Percentiles rank a stretch among this genome's conserved stretches.
phyloP scores from a whole-genome alignment of 2,329 filamentous ascomycete species.

The Sarocladium kiliense region DNA sequence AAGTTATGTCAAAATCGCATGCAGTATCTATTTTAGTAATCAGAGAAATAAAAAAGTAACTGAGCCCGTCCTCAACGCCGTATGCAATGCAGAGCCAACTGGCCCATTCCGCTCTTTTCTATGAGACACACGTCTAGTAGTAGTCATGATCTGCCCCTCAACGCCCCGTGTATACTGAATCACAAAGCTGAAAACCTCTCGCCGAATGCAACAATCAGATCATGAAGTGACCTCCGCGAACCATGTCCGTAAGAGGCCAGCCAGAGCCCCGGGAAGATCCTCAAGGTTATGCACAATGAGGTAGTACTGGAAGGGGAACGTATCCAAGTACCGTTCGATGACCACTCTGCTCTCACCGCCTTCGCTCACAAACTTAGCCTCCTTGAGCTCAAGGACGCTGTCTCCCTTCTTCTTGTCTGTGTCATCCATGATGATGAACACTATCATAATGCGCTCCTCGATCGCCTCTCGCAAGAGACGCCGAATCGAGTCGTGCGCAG shows the following conservation, averaged over 20 bases:
- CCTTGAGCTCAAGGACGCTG: slow-evolving; percentile 82
- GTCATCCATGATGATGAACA: slow-evolving; percentile 93
- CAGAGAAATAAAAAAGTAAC: not conserved
- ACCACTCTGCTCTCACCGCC: slow-evolving; percentile 62
- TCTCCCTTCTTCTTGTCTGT: slow-evolving; percentile 39
- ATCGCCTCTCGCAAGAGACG: slow-evolving; percentile 80
- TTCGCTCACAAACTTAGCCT: slow-evolving; percentile 75
- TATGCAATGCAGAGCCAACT: not conserved
- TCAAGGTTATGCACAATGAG: slow-evolving; percentile 87
- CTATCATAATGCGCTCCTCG: slow-evolving; percentile 94
- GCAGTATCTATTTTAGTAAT: not conserved
- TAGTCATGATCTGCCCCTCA: too few species aligned
- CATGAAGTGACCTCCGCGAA: slow-evolving; percentile 62
- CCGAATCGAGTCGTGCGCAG: slow-evolving; percentile 76
- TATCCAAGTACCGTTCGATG: slow-evolving; percentile 88
- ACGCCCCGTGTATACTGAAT: too few species aligned
- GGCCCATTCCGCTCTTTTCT: not conserved
- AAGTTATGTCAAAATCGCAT: not conserved
- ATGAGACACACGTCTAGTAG: not conserved
- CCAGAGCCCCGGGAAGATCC: slow-evolving; percentile 84
- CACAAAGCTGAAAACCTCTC: not conserved
- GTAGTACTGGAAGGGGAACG: slow-evolving; percentile 96
- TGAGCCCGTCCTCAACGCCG: not conserved
- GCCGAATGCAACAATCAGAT: not conserved
- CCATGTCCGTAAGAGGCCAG: slow-evolving; percentile 89